Evolutionary conservation across 768 basidiomycete species (phyloP).

Genomic region (Xerocomellus intermedius): DNA sequence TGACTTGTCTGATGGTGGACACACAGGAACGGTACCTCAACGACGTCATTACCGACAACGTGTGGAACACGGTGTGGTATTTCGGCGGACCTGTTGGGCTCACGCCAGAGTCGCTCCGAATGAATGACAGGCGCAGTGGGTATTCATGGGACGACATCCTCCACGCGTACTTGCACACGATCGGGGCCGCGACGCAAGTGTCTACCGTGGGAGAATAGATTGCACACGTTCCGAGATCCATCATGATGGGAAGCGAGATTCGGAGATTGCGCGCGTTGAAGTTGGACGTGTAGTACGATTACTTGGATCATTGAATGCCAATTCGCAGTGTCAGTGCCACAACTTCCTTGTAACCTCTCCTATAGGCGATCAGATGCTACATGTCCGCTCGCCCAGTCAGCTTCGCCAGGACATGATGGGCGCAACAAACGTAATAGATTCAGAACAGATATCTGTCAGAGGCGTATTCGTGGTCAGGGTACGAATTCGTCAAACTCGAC

Average conservation of each 20-base stretch:
- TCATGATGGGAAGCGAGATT: background rate
- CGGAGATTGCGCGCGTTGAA: background rate
- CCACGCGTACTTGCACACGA: background rate
- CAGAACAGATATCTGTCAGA: too few relatives aligned
- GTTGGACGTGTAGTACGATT: background rate
- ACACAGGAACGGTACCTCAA: conserved; percentile 1
- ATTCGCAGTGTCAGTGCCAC: too few relatives aligned
- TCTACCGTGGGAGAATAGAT: background rate
- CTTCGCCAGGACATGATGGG: too few relatives aligned
- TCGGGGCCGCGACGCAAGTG: background rate
- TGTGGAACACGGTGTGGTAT: conserved; percentile 7
- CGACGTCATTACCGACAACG: background rate
- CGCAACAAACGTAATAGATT: too few relatives aligned
- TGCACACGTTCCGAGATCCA: too few relatives aligned
- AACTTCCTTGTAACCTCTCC: too few relatives aligned
- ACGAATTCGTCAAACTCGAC: too few relatives aligned
- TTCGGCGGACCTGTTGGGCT: background rate
- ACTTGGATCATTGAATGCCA: background rate
- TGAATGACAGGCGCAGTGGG: background rate
- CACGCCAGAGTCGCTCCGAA: background rate
- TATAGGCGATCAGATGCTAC: too few relatives aligned
- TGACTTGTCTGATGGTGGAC: background rate
- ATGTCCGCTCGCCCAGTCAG: too few relatives aligned
- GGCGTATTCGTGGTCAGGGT: too few relatives aligned
- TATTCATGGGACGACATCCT: background rate